phyloP scores from a whole-genome alignment of 306 rosid genomes.

The Dryas drummondii region DNA sequence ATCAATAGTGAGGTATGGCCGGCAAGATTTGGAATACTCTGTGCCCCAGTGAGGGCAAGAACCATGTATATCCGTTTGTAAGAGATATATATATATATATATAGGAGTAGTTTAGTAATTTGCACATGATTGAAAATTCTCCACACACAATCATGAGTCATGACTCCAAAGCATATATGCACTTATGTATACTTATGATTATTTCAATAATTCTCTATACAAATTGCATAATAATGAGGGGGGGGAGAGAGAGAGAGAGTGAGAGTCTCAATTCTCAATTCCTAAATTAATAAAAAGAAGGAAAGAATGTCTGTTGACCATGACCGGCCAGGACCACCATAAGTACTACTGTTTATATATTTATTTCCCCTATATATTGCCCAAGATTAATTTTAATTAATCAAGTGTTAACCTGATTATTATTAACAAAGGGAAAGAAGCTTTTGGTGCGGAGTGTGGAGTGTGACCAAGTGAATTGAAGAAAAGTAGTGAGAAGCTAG shows the following conservation, averaged over 20 bases:
- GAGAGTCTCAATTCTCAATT: background rate
- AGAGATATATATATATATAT: background rate
- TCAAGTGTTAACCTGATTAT: background rate
- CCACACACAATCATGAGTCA: background rate
- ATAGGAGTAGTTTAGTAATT: conserved; percentile 3
- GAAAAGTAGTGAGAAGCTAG: conserved; percentile 17
- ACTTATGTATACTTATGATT: background rate
- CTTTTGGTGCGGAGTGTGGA: conserved; percentile 2
- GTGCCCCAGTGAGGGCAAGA: conserved; percentile 16
- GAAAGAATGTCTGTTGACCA: conserved; percentile 24
- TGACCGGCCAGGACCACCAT: conserved; percentile 19
- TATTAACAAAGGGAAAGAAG: background rate
- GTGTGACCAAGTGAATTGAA: conserved; percentile 14
- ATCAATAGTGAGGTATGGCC: background rate
- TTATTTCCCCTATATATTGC: background rate
- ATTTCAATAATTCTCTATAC: background rate
- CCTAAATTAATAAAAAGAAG: background rate
- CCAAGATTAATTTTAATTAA: background rate
- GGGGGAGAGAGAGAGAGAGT: background rate
- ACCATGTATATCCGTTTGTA: conserved; percentile 10
- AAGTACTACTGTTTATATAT: background rate
- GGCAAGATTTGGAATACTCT: conserved; percentile 1
- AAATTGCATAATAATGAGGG: background rate
- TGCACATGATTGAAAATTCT: conserved; percentile 9
- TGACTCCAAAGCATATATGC: background rate